Evolutionary conservation across 148 eudicot species (phyloP).

Genomic region (Agrostemma githago): DNA sequence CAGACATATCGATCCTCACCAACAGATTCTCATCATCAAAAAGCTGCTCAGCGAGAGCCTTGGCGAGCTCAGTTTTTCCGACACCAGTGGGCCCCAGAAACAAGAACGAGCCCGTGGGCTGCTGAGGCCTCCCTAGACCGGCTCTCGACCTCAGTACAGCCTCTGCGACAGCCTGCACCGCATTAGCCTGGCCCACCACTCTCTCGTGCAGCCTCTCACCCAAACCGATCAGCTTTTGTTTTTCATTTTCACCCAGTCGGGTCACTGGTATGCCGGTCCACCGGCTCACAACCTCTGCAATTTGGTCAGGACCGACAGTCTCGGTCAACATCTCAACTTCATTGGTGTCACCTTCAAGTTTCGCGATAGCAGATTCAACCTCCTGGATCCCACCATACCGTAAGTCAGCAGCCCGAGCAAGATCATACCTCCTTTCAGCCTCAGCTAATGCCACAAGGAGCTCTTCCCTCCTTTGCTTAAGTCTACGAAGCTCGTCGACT

Average conservation of each 20-base stretch:
- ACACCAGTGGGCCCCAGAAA: constrained; percentile 77
- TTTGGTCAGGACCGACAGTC: constrained; percentile 83
- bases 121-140: constrained; percentile 46
- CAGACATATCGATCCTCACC: constrained; percentile 85
- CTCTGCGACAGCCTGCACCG: constrained; percentile 45
- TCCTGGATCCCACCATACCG: constrained; percentile 70
- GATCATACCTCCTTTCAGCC: constrained; percentile 71
- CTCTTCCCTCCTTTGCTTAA: constrained; percentile 75
- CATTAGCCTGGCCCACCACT: constrained; percentile 42
- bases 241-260: constrained; percentile 73
- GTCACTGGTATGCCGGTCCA: constrained; percentile 95
- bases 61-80: constrained; percentile 84
- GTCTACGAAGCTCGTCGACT: constrained; percentile 62
- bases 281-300: constrained; percentile 74
- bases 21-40: constrained; percentile 66
- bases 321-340: constrained; percentile 63
- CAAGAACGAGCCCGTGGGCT: constrained; percentile 45
- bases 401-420: constrained; percentile 73
- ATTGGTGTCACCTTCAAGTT: constrained; percentile 42
- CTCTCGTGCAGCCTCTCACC: constrained; percentile 43
- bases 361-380: constrained; percentile 52
- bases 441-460: constrained; percentile 53
- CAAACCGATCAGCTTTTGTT: constrained; percentile 63
- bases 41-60: constrained; percentile 78
- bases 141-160: constrained; percentile 47